Conservation (phyloP, 768 basidiomycete genomes). For the Xerocomus spinulosus region DNA sequence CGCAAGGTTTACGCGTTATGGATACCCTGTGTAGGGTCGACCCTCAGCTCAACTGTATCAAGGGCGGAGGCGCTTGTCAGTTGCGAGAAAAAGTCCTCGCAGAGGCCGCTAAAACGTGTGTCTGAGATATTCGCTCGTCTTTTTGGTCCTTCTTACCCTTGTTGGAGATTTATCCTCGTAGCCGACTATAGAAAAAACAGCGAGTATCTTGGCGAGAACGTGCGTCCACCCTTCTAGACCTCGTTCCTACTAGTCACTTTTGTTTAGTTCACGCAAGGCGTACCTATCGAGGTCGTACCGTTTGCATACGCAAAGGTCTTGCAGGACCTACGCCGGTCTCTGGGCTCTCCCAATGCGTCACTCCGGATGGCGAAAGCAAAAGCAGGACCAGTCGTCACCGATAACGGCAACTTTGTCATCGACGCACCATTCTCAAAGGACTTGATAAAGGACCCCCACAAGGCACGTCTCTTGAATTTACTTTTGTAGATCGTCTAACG, state of each 20-base stretch:
- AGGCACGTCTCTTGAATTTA: slow-evolving; percentile 34
- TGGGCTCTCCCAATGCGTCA: slow-evolving; percentile 67
- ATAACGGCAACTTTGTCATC: slow-evolving; percentile 97
- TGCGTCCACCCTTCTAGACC: slow-evolving; percentile 36
- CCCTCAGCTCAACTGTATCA: slow-evolving; percentile 82
- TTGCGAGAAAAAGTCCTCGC: slow-evolving; percentile 96
- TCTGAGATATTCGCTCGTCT: not conserved
- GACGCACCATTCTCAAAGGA: slow-evolving; percentile 85
- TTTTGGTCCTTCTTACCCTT: slow-evolving; percentile 45
- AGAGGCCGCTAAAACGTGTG: slow-evolving; percentile 83
- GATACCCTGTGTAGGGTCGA: slow-evolving; percentile 61
- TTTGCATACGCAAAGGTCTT: slow-evolving; percentile 92
- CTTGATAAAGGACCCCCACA: slow-evolving; percentile 60
- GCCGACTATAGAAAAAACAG: slow-evolving; percentile 97
- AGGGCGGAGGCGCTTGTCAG: slow-evolving; percentile 96
- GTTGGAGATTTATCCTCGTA: slow-evolving; percentile 68
- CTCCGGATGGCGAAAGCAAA: slow-evolving; percentile 92
- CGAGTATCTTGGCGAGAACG: slow-evolving; percentile 72
- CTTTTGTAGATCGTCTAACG: not conserved
- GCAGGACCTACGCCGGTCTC: slow-evolving; percentile 53
- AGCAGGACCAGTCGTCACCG: slow-evolving; percentile 94
- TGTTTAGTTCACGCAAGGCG: slow-evolving; percentile 73
- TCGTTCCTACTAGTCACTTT: not conserved
- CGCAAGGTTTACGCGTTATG: not conserved
- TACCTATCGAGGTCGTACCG: slow-evolving; percentile 95